Evolutionary conservation across 2,329 filamentous ascomycete species (phyloP), one percentile per base, ranked within the genome.

Genomic region (Nannizziopsis barbatae): DNA sequence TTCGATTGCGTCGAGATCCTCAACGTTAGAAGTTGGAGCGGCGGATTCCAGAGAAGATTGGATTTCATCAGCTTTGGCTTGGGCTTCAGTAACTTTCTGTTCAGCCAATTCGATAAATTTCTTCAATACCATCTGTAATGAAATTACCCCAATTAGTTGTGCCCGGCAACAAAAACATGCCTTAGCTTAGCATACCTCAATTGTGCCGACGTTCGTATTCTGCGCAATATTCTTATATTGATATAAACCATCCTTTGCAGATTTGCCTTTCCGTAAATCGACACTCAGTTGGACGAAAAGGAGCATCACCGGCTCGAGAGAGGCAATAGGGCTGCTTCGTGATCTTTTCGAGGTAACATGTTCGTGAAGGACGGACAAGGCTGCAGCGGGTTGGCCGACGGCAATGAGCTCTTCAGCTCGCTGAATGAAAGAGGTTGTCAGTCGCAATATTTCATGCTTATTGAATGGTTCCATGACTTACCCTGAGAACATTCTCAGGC

Each of bases 181-280:
- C 22, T 22, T 14, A 7, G 43, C 15, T 39, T 44, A 32, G 45
- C 66, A 52, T 72, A 87, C 84, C 80, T 96, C 92, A 67, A 98
- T 98, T 53, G 92, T 98, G 60, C 81, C 88, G 58, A 98, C 88
- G 66, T 96, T 96, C 60, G 90, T 95, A 74, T 98, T 98, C 70
- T 98, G 92, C 49, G 89, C 90, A 58, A 95, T 96, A 70, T 98
- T 98, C 78, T 98, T 98, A 79, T 98, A 98, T 70, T 95, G 92
- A 70, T 96, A 98, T 42, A 98, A 78, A 53, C 92, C 92, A 73
- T 98, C 92, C 77, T 98, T 98, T 69, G 90, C 92, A 53, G 92
- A 79, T 72, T 98, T 98, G 61, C 92, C 92, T 74, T 96, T 98
- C 73, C 92, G 88, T 62, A 95, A 81, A 64, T 96, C 90, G 62